Evolutionary conservation across 2,329 filamentous ascomycete genomes (phyloP).

Genomic region (Hypoxylon sp.): DNA sequence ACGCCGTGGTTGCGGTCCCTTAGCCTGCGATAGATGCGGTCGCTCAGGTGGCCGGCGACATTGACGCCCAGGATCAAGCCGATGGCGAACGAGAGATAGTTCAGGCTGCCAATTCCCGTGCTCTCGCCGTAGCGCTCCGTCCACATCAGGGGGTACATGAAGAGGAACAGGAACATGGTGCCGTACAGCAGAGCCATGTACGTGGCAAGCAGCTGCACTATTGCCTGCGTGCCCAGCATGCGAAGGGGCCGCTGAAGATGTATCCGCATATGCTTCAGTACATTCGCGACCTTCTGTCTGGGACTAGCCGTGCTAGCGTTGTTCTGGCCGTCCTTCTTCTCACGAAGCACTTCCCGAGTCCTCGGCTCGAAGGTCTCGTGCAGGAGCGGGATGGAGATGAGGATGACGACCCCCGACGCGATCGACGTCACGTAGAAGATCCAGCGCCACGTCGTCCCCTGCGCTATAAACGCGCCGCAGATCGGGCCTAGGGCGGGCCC

Average conservation of each 20-base stretch:
- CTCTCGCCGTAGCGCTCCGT: conserved; percentile 50
- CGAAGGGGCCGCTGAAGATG: conserved; percentile 44
- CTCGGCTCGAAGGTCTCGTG: conserved; percentile 70
- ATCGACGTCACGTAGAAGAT: conserved; percentile 72
- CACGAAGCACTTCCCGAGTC: conserved; percentile 59
- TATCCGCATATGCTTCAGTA: background rate
- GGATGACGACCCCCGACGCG: conserved; percentile 60
- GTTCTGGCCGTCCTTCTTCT: conserved; percentile 1
- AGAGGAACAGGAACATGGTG: conserved; percentile 55
- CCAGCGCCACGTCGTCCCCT: conserved; percentile 73
- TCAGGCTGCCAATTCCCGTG: conserved; percentile 51
- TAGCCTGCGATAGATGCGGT: conserved; percentile 46
- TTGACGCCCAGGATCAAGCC: conserved; percentile 48
- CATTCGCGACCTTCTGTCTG: conserved; percentile 38
- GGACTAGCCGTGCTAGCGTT: background rate
- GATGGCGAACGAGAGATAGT: conserved; percentile 55
- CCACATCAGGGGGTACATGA: conserved; percentile 45
- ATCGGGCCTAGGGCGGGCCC: conserved; percentile 73
- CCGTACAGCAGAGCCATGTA: conserved; percentile 55
- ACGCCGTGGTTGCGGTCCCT: conserved; percentile 27
- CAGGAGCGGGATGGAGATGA: conserved; percentile 64
- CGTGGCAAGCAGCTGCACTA: conserved; percentile 53
- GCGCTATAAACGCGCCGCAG: conserved; percentile 69
- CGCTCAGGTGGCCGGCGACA: conserved; percentile 38
- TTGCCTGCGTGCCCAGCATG: conserved; percentile 53